Percentiles rank a stretch among this genome's conserved stretches.
phyloP scores from a whole-genome alignment of 2,329 filamentous ascomycete species.

The Aspergillus sclerotialis region DNA sequence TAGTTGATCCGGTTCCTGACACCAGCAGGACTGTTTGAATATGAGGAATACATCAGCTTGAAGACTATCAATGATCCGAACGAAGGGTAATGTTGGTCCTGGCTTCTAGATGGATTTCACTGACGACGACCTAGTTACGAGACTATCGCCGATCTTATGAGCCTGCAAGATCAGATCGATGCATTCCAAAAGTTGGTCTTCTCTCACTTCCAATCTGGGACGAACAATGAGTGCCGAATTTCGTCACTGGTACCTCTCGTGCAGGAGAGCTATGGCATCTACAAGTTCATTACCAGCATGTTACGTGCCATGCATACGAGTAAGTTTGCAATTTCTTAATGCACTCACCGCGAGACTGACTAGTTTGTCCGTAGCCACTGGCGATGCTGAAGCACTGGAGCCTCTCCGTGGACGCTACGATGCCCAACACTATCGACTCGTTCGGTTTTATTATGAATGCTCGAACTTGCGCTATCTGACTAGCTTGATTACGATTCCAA shows the following conservation, averaged over 20 bases:
- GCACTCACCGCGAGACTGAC: slow-evolving; percentile 6
- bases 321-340: slow-evolving; percentile 40
- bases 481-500: slow-evolving; percentile 91
- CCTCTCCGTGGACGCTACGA: slow-evolving; percentile 85
- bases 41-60: slow-evolving; percentile 96
- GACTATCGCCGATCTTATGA: slow-evolving; percentile 95
- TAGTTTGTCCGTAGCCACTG: slow-evolving; percentile 55
- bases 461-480: slow-evolving; percentile 96
- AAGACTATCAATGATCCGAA: slow-evolving; percentile 99
- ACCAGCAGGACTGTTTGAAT: slow-evolving; percentile 73
- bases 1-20: slow-evolving; percentile 5
- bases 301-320: slow-evolving; percentile 93
- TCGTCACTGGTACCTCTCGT: slow-evolving; percentile 88
- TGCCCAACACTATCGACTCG: slow-evolving; percentile 90
- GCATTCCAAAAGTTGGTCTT: slow-evolving; percentile 98
- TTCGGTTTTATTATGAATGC: slow-evolving; percentile 99
- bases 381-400: slow-evolving; percentile 85
- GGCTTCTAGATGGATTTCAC: neutral
- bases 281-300: slow-evolving; percentile 99
- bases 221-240: slow-evolving; percentile 95
- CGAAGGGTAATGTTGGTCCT: slow-evolving; percentile 61
- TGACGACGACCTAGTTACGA: slow-evolving; percentile 53
- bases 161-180: slow-evolving; percentile 95
- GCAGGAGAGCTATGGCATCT: slow-evolving; percentile 97
- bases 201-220: slow-evolving; percentile 84